A percentile compares a stretch with the other conserved stretches of the same genome.
These are phyloP conservation scores for Petunia hybrid DNA, from an alignment of 305 asterid genomes.

Conservation along the genomic window DNA sequence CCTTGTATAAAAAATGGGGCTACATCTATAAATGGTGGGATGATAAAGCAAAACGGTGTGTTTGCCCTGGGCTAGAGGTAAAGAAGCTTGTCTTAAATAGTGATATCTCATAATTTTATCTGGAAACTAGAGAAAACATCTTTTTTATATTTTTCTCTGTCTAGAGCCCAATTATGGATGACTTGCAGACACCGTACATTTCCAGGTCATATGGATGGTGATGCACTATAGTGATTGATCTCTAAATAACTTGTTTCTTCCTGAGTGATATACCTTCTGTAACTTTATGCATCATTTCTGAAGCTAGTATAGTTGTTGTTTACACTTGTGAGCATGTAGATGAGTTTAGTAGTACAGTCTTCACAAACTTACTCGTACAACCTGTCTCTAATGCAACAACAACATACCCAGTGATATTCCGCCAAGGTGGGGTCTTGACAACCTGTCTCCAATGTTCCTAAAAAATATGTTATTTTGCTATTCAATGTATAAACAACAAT, in stretches of 20 bases:
- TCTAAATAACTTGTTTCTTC: constrained; percentile 25
- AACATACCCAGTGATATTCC: too few relatives aligned
- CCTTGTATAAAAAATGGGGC: constrained; percentile 67
- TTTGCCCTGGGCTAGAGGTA: constrained; percentile 58
- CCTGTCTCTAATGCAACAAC: not conserved
- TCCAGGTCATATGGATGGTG: constrained; percentile 11
- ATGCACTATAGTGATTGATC: constrained; percentile 10
- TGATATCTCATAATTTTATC: not conserved
- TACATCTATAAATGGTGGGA: constrained; percentile 86
- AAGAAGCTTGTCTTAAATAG: constrained; percentile 31
- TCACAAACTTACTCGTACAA: constrained; percentile 4
- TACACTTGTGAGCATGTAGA: not conserved
- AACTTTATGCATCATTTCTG: constrained; percentile 13
- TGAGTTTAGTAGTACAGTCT: constrained; percentile 17
- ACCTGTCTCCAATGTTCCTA: not conserved
- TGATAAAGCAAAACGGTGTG: constrained; percentile 51
- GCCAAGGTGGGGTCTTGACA: too few relatives aligned
- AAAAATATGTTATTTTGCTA: not conserved
- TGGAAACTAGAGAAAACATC: not conserved
- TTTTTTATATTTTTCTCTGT: not conserved
- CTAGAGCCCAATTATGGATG: constrained; percentile 22
- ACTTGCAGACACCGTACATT: not conserved
- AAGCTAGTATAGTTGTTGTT: not conserved
- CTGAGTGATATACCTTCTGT: not conserved
- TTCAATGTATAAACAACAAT: constrained; percentile 5